Conservation (phyloP, 345 rosid species). For the Salix suchowensis region DNA sequence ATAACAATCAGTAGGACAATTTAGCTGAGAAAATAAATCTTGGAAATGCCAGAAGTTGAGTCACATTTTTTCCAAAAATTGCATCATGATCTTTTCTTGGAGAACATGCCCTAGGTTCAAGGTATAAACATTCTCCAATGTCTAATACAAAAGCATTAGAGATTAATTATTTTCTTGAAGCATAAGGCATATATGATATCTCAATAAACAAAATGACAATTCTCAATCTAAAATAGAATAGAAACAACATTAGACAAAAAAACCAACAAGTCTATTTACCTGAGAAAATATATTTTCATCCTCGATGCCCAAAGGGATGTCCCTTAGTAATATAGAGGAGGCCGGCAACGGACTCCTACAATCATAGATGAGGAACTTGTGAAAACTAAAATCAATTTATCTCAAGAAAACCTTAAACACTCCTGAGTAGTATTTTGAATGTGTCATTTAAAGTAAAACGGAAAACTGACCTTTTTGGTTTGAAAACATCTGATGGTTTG, state of each 20-base stretch:
- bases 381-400: not conserved
- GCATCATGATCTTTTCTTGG: conserved; percentile 11
- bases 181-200: not conserved
- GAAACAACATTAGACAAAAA: not conserved
- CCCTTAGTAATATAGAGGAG: conserved; percentile 60
- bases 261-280: conserved; percentile 1
- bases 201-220: not conserved
- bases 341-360: conserved; percentile 79
- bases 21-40: conserved; percentile 16
- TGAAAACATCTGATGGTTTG: conserved; percentile 21
- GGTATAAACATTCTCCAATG: conserved; percentile 6
- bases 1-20: not conserved
- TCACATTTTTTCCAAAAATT: not conserved
- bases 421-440: not conserved
- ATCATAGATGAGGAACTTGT: not conserved
- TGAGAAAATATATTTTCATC: conserved; percentile 39
- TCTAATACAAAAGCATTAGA: not conserved
- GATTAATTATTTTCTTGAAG: not conserved
- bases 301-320: conserved; percentile 49
- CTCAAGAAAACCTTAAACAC: not conserved
- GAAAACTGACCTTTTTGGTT: conserved; percentile 41
- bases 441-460: not conserved
- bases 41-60: conserved; percentile 4
- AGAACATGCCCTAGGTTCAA: conserved; percentile 3
- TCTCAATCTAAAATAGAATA: no score